Percentiles rank a stretch among this genome's conserved stretches.
Conservation (phyloP, 495 filamentous ascomycete species). For the Delitschia confertaspora region DNA sequence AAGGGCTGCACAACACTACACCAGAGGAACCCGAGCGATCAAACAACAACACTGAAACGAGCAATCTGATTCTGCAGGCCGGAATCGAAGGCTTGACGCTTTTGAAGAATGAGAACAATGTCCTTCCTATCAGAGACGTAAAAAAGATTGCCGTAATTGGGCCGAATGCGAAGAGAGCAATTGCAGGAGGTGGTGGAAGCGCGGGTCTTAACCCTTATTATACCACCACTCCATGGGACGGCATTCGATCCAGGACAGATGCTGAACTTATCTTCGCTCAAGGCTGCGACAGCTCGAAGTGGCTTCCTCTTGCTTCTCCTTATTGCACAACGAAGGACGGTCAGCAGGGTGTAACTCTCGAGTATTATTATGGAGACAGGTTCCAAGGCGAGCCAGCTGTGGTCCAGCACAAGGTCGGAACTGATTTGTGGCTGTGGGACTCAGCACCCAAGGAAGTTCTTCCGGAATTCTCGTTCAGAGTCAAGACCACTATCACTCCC, state of each 20-base stretch:
- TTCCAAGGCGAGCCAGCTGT: slow-evolving; percentile 49
- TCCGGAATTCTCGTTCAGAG: slow-evolving; percentile 52
- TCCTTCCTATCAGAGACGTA: slow-evolving; percentile 26
- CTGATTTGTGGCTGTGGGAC: slow-evolving; percentile 62
- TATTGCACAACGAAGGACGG: slow-evolving; percentile 49
- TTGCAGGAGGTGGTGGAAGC: slow-evolving; percentile 73
- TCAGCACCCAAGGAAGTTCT: slow-evolving; percentile 55
- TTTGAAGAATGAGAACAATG: slow-evolving; percentile 32
- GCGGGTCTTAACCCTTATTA: slow-evolving; percentile 76
- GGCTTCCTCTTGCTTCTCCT: slow-evolving; percentile 53
- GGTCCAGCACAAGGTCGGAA: slow-evolving; percentile 47
- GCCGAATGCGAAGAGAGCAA: slow-evolving; percentile 67
- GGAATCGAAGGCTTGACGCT: slow-evolving; percentile 32
- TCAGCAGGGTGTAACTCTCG: slow-evolving; percentile 50
- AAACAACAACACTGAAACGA: slow-evolving; percentile 21
- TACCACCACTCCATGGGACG: slow-evolving; percentile 59
- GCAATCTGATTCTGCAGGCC: slow-evolving; percentile 24
- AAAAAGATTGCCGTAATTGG: slow-evolving; percentile 66
- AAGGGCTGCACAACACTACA: slow-evolving; percentile 16
- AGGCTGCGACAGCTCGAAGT: slow-evolving; percentile 57
- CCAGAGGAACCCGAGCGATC: slow-evolving; percentile 23
- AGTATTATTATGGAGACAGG: slow-evolving; percentile 55
- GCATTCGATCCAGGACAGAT: slow-evolving; percentile 46
- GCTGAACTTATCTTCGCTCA: slow-evolving; percentile 41
- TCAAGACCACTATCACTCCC: slow-evolving; percentile 43